Evolutionary conservation across 345 rosid species (phyloP).

Genomic region (Microcos paniculata): DNA sequence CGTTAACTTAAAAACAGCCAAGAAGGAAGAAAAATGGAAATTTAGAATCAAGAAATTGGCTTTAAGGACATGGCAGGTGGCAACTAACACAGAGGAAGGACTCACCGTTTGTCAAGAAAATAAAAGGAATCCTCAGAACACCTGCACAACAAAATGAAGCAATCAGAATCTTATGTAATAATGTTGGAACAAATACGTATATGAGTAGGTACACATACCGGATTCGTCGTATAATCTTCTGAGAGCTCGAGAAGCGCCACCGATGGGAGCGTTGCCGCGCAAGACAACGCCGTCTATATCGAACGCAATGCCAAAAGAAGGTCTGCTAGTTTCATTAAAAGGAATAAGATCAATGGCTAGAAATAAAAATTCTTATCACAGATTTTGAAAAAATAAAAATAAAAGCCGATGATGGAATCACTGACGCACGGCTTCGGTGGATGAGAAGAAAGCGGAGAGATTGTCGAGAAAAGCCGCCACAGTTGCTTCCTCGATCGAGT

Average conservation of each 20-base stretch:
- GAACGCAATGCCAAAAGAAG: slow-evolving; percentile 75
- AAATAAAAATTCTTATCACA: not conserved
- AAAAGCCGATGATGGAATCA: not conserved
- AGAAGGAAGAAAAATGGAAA: not conserved
- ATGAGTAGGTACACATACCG: slow-evolving; percentile 28
- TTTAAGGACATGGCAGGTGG: not conserved
- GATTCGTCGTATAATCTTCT: slow-evolving; percentile 51
- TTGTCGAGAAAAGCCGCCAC: slow-evolving; percentile 6
- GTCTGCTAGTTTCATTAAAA: slow-evolving; percentile 24
- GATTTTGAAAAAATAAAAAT: not conserved
- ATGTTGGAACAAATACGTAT: not conserved
- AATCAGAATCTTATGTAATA: not conserved
- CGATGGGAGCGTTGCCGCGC: slow-evolving; percentile 66
- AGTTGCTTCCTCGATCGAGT: slow-evolving; percentile 18
- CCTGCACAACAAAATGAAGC: slow-evolving; percentile 36
- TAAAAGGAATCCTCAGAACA: slow-evolving; percentile 66
- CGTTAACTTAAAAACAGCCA: not conserved
- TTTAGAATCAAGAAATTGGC: not conserved
- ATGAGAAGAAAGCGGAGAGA: slow-evolving; percentile 26
- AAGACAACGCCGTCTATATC: slow-evolving; percentile 88
- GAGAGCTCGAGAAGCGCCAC: slow-evolving; percentile 68
- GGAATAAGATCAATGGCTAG: not conserved
- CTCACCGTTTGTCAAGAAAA: slow-evolving; percentile 84
- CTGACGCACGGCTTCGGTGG: slow-evolving; percentile 34
- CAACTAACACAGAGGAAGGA: not conserved